These are phyloP conservation scores for Ophiobolus disseminans DNA, from an alignment of 2,329 filamentous ascomycete species.

Conservation along the genomic window DNA sequence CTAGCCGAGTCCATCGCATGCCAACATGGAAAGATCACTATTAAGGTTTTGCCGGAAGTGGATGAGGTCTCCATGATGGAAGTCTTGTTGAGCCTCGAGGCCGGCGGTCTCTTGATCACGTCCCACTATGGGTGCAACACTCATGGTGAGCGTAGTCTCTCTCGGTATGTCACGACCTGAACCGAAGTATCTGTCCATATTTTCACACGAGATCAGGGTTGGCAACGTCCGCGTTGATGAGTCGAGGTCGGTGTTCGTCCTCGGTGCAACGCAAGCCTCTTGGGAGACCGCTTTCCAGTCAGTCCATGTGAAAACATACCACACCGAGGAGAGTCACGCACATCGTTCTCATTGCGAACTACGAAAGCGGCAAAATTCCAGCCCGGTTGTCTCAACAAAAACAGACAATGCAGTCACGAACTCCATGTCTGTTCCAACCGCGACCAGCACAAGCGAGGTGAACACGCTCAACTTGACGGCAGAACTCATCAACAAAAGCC, in stretches of 20 bases:
- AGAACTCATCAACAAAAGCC: neutral
- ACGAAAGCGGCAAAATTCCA: neutral
- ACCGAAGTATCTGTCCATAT: neutral
- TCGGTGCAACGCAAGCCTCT: neutral
- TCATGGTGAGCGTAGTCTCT: conserved; percentile 4
- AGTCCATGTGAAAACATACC: conserved; percentile 2
- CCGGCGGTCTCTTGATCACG: conserved; percentile 2
- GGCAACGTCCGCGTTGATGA: neutral
- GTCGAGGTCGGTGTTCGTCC: neutral
- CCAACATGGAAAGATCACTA: neutral
- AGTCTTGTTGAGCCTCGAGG: neutral
- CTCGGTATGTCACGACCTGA: neutral
- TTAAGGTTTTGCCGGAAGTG: neutral
- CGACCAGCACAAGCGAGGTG: neutral
- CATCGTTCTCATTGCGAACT: neutral
- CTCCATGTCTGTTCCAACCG: neutral
- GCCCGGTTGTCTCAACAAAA: neutral
- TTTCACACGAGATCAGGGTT: neutral
- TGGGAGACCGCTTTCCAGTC: conserved; percentile 6
- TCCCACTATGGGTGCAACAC: conserved; percentile 9
- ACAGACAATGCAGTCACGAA: neutral
- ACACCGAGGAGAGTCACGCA: neutral
- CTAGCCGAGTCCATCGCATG: conserved; percentile 3
- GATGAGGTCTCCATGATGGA: neutral
- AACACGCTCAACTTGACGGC: conserved; percentile 1